Evolutionary conservation across 2,329 filamentous ascomycete genomes (phyloP).

Genomic region (Fusarium proliferatum): DNA sequence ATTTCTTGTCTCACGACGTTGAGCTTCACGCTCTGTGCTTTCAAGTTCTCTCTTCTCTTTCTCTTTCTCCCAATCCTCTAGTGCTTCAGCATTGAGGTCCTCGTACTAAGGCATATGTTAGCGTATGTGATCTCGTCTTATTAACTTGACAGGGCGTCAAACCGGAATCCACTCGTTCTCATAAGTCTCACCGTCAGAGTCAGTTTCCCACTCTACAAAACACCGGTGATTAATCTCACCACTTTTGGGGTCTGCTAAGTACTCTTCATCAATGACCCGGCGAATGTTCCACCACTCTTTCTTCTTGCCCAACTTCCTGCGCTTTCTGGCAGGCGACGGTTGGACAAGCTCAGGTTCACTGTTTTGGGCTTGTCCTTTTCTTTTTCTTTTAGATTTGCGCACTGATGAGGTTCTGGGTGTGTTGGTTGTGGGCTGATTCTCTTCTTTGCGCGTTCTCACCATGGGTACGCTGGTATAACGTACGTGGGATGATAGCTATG

Average conservation of each 20-base stretch:
- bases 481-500: conserved; percentile 12
- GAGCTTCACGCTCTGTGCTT: background rate
- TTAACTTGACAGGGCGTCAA: background rate
- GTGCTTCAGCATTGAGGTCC: conserved; percentile 48
- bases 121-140: conserved; percentile 18
- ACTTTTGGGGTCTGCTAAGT: background rate
- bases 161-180: conserved; percentile 50
- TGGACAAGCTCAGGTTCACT: conserved; percentile 6
- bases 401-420: conserved; percentile 35
- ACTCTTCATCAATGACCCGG: conserved; percentile 51
- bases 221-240: conserved; percentile 47
- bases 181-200: conserved; percentile 49
- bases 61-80: conserved; percentile 48
- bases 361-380: conserved; percentile 8
- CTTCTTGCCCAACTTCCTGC: conserved; percentile 8
- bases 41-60: conserved; percentile 14
- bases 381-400: conserved; percentile 25
- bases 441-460: conserved; percentile 46
- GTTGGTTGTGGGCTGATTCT: conserved; percentile 29
- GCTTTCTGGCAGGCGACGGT: conserved; percentile 5
- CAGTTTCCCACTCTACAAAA: conserved; percentile 54
- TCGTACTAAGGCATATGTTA: conserved; percentile 41
- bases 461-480: conserved; percentile 46
- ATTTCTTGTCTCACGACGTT: conserved; percentile 10
- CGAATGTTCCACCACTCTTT: conserved; percentile 49